phyloP scores from a whole-genome alignment of 257 asterid genomes.

The Galeopsis tetrahit region DNA sequence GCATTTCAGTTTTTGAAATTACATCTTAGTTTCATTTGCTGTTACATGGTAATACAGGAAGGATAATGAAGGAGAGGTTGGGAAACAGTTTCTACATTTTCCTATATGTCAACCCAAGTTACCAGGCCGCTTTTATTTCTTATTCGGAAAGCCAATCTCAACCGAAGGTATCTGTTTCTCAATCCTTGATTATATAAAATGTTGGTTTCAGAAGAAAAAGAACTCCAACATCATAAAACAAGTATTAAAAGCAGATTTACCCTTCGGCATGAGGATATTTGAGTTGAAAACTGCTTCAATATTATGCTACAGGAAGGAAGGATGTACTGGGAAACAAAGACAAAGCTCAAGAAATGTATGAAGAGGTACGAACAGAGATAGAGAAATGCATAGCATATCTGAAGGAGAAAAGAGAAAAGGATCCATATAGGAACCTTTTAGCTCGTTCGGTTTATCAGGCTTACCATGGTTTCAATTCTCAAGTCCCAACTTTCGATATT shows the following conservation, averaged over 20 bases:
- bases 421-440: constrained; percentile 51
- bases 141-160: constrained; percentile 59
- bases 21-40: constrained; percentile 1
- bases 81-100: constrained; percentile 48
- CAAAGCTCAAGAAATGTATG: constrained; percentile 49
- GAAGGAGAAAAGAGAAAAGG: constrained; percentile 54
- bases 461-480: constrained; percentile 48
- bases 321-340: constrained; percentile 52
- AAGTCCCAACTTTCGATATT: constrained; percentile 56
- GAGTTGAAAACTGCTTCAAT: not conserved
- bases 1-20: not conserved
- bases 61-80: constrained; percentile 51
- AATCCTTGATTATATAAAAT: not conserved
- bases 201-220: constrained; percentile 1
- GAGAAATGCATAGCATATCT: constrained; percentile 47
- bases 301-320: constrained; percentile 48
- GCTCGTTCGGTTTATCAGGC: constrained; percentile 55
- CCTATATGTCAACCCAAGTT: constrained; percentile 54
- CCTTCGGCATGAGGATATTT: not conserved
- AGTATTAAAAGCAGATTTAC: too few species aligned
- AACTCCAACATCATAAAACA: too few species aligned
- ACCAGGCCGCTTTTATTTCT: constrained; percentile 61
- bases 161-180: constrained; percentile 46
- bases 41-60: constrained; percentile 34
- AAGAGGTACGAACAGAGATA: constrained; percentile 47